Conservation (phyloP, 2,329 filamentous ascomycete species). For the Cladorrhinum sp. region DNA sequence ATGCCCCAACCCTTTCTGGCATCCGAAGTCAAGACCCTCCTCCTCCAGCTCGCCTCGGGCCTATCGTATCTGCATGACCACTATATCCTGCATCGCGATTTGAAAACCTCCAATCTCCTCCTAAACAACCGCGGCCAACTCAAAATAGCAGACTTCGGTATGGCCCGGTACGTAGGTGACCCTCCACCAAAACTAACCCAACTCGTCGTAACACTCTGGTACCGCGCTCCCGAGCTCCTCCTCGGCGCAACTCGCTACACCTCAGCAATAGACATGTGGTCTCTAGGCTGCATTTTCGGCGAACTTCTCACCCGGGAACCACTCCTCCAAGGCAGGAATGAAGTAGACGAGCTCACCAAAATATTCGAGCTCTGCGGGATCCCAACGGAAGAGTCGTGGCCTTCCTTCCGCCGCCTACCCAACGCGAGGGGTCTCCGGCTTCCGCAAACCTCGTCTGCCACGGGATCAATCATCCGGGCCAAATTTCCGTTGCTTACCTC, state of each 20-base stretch:
- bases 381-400: constrained; percentile 80
- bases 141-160: constrained; percentile 97
- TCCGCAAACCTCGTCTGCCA: constrained; percentile 44
- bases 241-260: constrained; percentile 76
- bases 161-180: constrained; percentile 85
- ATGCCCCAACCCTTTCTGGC: constrained; percentile 92
- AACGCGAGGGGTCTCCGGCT: constrained; percentile 79
- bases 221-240: constrained; percentile 85
- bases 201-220: constrained; percentile 96
- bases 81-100: constrained; percentile 90
- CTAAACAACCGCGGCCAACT: constrained; percentile 93
- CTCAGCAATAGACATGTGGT: constrained; percentile 87
- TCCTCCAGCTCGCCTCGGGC: constrained; percentile 77
- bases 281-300: constrained; percentile 90
- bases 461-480: constrained; percentile 61
- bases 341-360: constrained; percentile 82
- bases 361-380: constrained; percentile 90
- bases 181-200: constrained; percentile 78
- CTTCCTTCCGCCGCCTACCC: constrained; percentile 78
- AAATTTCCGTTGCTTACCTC: constrained; percentile 79
- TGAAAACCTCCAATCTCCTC: constrained; percentile 91
- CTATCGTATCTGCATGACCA: constrained; percentile 81
- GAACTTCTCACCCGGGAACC: constrained; percentile 84
- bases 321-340: constrained; percentile 82
- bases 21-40: constrained; percentile 87